Percentiles rank a stretch among this genome's conserved stretches.
These are phyloP conservation scores for Candida neerlandica DNA, from an alignment of 1,139 yeast genomes.

Conservation along the genomic window DNA sequence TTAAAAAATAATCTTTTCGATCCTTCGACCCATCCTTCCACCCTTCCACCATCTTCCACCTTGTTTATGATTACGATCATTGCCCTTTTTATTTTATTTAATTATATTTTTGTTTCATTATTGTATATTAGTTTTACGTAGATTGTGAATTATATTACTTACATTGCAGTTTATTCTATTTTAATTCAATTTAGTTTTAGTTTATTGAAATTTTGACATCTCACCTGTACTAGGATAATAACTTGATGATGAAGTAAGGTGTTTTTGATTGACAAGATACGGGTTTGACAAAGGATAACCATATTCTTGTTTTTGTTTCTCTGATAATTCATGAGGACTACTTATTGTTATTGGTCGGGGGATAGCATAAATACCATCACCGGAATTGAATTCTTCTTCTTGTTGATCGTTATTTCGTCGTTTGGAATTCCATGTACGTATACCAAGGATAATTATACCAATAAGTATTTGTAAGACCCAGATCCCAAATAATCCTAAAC, in stretches of 20 bases:
- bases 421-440: conserved; percentile 3
- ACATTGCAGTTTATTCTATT: no score
- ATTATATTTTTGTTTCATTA: not conserved
- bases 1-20: conserved; percentile 40
- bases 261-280: not conserved
- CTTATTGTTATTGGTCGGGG: conserved; percentile 22
- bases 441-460: conserved; percentile 25
- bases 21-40: no score
- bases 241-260: conserved; percentile 10
- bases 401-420: not conserved
- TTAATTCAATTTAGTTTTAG: not conserved
- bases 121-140: conserved; percentile 2
- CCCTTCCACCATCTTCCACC: no score
- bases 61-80: not conserved
- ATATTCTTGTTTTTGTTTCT: conserved; percentile 28
- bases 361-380: not conserved
- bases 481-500: conserved; percentile 42
- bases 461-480: conserved; percentile 52
- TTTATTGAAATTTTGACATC: not conserved
- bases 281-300: conserved; percentile 30
- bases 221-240: conserved; percentile 9
- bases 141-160: not conserved
- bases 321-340: conserved; percentile 33
- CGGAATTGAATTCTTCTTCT: conserved; percentile 6
- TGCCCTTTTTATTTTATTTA: not conserved